Evolutionary conservation across 768 basidiomycete species (phyloP), one percentile per base, ranked within the genome.

Genomic region (Lactarius psammicola): DNA sequence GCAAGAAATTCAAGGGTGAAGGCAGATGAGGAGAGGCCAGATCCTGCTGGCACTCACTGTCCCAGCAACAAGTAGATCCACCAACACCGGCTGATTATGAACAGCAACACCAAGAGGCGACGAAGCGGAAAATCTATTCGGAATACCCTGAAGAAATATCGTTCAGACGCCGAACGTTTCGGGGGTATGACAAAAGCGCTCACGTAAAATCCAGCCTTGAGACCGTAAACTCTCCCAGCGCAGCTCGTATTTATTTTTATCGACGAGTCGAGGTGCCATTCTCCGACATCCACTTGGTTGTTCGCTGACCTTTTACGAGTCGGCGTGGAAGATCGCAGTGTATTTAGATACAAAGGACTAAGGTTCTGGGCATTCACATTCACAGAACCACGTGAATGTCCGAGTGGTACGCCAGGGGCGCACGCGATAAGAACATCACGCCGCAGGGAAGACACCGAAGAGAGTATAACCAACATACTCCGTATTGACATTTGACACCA

Each of bases 211-310:
- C 89, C 90, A 1, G 90, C 91, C 74, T 94, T 93, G 71, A 94
- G 85, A 74, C n/a, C n/a, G n/a, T n/a, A 93, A 94, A 72, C 88
- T 92, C 72, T 92, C 90, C 93, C 92, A 94, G 58, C 88, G 78
- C 40, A 92, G 76, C 68, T 87, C 82, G 40, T 81, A 78, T 38
- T 82, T 87, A 71, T 81, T 78, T 38, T 82, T 87, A 71, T 88
- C 82, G 67, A 93, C 93, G n/a, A n/a, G 57, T 88, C 89, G 17
- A 94, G 77, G 68, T 87, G 80, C 93, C 93, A 94, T 23, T 77
- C 75, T 67, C 83, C 81, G 17, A 76, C 76, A 65, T 77, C 78
- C 20, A 79, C 81, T 3, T 68, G 73, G 51, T 62, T 0, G 69
- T 74, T 68, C 51, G 10, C 70, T 20, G 67, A 64, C 10, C 26